phyloP scores from a whole-genome alignment of 129 eudicot genomes.

The Heracleum sosnowskyi region DNA sequence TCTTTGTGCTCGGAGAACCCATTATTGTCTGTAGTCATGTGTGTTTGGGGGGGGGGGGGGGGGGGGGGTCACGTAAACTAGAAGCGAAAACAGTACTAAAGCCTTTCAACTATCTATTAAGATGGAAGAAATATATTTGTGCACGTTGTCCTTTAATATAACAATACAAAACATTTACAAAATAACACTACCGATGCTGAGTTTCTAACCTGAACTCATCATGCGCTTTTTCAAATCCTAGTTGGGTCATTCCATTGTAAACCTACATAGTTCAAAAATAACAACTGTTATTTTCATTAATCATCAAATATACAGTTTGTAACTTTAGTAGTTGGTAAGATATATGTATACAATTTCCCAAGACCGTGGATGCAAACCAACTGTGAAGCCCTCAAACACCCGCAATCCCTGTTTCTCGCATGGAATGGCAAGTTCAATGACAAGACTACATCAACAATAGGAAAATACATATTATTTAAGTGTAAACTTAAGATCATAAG shows the following conservation, averaged over 20 bases:
- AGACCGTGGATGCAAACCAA: slow-evolving; percentile 81
- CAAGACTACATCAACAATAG: slow-evolving; percentile 39
- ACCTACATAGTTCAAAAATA: slow-evolving; percentile 41
- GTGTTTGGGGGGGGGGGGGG: neutral
- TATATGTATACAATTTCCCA: slow-evolving; percentile 69
- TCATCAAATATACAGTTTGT: slow-evolving; percentile 6
- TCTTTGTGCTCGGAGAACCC: neutral
- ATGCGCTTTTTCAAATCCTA: slow-evolving; percentile 64
- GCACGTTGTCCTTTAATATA: neutral
- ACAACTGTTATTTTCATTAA: slow-evolving; percentile 6
- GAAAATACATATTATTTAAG: slow-evolving; percentile 14
- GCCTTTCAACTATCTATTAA: neutral
- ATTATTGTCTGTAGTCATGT: neutral
- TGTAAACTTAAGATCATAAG: neutral
- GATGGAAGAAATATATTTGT: neutral
- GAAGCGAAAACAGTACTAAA: neutral
- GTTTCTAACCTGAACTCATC: slow-evolving; percentile 53
- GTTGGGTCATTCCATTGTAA: slow-evolving; percentile 83
- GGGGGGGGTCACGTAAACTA: neutral
- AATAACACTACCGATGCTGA: neutral
- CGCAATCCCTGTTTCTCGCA: slow-evolving; percentile 68
- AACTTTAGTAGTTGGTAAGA: neutral
- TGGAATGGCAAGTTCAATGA: slow-evolving; percentile 77
- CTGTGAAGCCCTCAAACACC: slow-evolving; percentile 90
- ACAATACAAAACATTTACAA: neutral